phyloP scores from a whole-genome alignment of 2,329 filamentous ascomycete genomes.

The Annulohypoxylon truncatum region DNA sequence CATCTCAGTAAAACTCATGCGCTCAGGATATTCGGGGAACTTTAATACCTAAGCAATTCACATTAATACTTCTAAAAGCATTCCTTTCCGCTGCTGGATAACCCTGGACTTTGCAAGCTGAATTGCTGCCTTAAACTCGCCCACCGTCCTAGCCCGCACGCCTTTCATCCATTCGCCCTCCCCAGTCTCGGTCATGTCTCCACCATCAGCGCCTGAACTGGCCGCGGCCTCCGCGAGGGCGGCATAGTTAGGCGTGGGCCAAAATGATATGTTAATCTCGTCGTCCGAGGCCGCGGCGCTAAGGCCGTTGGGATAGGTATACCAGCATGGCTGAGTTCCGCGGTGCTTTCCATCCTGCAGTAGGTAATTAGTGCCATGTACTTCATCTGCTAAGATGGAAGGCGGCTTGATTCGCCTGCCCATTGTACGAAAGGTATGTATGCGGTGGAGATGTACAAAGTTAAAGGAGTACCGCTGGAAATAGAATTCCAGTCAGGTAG shows the following conservation, averaged over 20 bases:
- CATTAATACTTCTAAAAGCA: conserved; percentile 45
- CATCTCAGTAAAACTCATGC: too few relatives aligned
- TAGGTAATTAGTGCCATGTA: neutral
- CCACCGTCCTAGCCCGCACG: conserved; percentile 39
- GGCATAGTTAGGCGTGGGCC: conserved; percentile 46
- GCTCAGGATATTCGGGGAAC: too few relatives aligned
- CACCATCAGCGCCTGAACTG: conserved; percentile 38
- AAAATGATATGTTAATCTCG: conserved; percentile 46
- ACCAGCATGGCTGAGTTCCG: conserved; percentile 43
- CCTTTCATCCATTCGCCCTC: conserved; percentile 41
- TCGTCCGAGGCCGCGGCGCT: conserved; percentile 42
- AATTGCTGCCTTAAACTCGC: conserved; percentile 36
- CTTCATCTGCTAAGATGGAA: neutral
- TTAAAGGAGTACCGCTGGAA: neutral
- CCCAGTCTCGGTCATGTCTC: conserved; percentile 10
- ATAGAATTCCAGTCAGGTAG: too few relatives aligned
- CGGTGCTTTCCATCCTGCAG: conserved; percentile 46
- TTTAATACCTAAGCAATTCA: too few relatives aligned
- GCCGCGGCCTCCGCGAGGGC: conserved; percentile 45
- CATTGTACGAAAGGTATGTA: neutral
- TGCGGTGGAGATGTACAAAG: neutral
- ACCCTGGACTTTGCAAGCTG: conserved; percentile 32
- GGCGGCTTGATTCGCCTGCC: neutral
- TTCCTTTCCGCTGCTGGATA: conserved; percentile 35
- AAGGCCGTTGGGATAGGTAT: conserved; percentile 45